Conservation (phyloP, 179 eudicot species). For the Nepenthes alata region DNA sequence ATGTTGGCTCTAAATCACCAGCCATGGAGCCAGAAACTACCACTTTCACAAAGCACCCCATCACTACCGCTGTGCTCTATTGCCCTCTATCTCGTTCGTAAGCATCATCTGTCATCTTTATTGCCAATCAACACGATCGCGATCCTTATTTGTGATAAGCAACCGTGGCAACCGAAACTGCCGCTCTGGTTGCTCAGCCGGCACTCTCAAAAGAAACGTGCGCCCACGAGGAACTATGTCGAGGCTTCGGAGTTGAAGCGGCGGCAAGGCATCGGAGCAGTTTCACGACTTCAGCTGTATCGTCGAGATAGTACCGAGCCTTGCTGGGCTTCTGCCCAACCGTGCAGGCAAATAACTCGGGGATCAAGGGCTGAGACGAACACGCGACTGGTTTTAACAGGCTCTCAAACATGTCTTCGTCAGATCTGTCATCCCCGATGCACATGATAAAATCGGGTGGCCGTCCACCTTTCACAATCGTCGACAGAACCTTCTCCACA, state of each 20-base stretch:
- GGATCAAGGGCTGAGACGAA: constrained; percentile 15
- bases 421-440: constrained; percentile 79
- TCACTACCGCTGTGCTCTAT: background rate
- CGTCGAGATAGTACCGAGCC: constrained; percentile 77
- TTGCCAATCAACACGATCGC: too few species aligned
- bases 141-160: too few species aligned
- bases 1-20: too few species aligned
- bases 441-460: constrained; percentile 71
- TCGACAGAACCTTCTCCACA: constrained; percentile 58
- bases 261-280: constrained; percentile 52
- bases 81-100: too few species aligned
- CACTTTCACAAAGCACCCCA: background rate
- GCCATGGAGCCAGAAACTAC: background rate
- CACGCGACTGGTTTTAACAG: constrained; percentile 33
- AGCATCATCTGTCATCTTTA: too few species aligned
- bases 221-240: constrained; percentile 25
- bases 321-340: constrained; percentile 90
- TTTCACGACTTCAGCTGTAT: constrained; percentile 47
- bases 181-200: constrained; percentile 11
- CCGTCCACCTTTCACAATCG: constrained; percentile 25
- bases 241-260: constrained; percentile 54
- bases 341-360: constrained; percentile 71
- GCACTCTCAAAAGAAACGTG: constrained; percentile 57
- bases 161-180: background rate
- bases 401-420: constrained; percentile 87